These are phyloP conservation scores for Cucumis cinereus DNA, from an alignment of 306 rosid species.

Conservation along the genomic window DNA sequence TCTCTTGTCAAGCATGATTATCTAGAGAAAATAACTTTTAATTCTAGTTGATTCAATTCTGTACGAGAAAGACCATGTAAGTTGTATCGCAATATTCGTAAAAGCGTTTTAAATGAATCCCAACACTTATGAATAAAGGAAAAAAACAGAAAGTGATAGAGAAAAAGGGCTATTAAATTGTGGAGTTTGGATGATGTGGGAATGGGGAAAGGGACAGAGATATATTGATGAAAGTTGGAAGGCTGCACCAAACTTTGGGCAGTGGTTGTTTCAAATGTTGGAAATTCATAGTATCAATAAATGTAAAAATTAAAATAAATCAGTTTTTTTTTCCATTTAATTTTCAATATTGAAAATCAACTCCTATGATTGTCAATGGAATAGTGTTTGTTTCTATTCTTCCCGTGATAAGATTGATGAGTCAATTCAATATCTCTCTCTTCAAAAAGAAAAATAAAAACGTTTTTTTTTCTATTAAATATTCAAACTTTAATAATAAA, in stretches of 20 bases:
- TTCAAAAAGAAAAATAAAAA: not conserved
- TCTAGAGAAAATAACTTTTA: too few species aligned
- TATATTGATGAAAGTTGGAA: not conserved
- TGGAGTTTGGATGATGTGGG: not conserved
- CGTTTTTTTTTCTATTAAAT: not conserved
- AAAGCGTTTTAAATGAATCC: too few species aligned
- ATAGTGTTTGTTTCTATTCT: conserved; percentile 1
- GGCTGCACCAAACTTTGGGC: not conserved
- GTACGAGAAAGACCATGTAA: too few species aligned
- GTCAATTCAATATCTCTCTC: not conserved
- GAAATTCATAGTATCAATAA: not conserved
- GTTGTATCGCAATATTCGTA: too few species aligned
- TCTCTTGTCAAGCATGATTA: too few species aligned
- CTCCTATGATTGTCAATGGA: not conserved
- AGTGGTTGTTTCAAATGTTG: not conserved
- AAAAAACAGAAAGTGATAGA: too few species aligned
- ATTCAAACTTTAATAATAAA: not conserved
- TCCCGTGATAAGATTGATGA: conserved; percentile 4
- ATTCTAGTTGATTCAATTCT: too few species aligned
- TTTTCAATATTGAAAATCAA: not conserved
- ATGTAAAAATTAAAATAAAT: not conserved
- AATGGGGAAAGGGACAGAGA: not conserved
- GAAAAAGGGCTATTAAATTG: not conserved
- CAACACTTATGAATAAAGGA: too few species aligned
- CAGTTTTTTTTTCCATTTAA: not conserved